Conservation (phyloP, 768 basidiomycete species). For the Tulasnella sp. region DNA sequence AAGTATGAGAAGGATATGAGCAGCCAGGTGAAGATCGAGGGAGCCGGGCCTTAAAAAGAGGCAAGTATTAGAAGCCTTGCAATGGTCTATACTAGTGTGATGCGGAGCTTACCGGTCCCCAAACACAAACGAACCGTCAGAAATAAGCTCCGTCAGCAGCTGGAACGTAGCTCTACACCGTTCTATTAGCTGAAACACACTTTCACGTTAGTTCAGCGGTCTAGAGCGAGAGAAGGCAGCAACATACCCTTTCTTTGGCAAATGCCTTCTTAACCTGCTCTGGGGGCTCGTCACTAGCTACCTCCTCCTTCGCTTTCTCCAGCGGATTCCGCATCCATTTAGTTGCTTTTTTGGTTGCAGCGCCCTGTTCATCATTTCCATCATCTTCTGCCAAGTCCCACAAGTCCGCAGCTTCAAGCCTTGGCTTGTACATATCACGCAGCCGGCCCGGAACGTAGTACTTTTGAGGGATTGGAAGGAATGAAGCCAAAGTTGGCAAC, state of each 20-base stretch:
- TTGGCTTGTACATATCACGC: conserved; percentile 52
- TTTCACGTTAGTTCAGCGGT: not conserved
- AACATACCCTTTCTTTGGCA: conserved; percentile 58
- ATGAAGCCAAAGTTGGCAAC: conserved; percentile 51
- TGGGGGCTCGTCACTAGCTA: conserved; percentile 43
- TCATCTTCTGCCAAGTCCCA: conserved; percentile 52
- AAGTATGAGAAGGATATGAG: conserved; percentile 60
- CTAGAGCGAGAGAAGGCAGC: not conserved
- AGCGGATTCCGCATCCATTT: conserved; percentile 30
- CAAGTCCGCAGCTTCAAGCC: conserved; percentile 60
- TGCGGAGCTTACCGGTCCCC: conserved; percentile 45
- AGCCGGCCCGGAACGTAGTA: conserved; percentile 70
- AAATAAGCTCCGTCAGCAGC: conserved; percentile 56
- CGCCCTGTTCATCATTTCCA: conserved; percentile 43
- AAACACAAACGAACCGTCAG: conserved; percentile 51
- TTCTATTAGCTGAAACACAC: conserved; percentile 51
- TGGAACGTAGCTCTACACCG: conserved; percentile 57
- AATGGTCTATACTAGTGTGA: not conserved
- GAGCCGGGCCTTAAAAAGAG: conserved; percentile 50
- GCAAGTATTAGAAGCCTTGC: not conserved
- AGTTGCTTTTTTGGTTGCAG: conserved; percentile 36
- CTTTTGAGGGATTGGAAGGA: conserved; percentile 63
- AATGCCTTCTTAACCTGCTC: conserved; percentile 43
- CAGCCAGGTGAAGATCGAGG: conserved; percentile 63
- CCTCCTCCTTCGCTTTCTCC: conserved; percentile 38